Percentiles rank a stretch among this genome's conserved stretches.
These are phyloP conservation scores for Entomortierella lignicola DNA, from an alignment of 192 early-diverging fungal species.

Conservation along the genomic window DNA sequence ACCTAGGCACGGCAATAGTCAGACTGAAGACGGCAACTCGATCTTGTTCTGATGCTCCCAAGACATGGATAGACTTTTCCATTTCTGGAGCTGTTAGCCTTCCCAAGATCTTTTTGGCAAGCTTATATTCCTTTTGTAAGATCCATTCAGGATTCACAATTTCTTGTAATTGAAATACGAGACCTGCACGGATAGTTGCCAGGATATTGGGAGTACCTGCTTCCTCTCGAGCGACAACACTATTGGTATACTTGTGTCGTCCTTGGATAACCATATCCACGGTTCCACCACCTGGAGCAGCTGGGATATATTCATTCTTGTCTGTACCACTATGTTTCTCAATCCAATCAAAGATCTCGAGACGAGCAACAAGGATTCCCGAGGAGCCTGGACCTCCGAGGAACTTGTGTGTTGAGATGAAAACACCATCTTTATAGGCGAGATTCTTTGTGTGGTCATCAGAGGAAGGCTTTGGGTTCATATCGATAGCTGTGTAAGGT, in stretches of 20 bases:
- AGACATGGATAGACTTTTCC: conserved; percentile 6
- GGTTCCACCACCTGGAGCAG: conserved; percentile 54
- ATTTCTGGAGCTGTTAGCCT: conserved; percentile 12
- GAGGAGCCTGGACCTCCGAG: conserved; percentile 58
- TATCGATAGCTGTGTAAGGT: conserved; percentile 44
- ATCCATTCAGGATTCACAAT: conserved; percentile 23
- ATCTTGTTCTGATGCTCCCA: conserved; percentile 27
- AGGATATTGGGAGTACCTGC: conserved; percentile 60
- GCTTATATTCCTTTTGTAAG: conserved; percentile 28
- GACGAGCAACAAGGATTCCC: conserved; percentile 51
- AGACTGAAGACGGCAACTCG: conserved; percentile 44
- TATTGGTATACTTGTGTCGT: conserved; percentile 35
- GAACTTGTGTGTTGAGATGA: conserved; percentile 60
- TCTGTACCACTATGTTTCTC: conserved; percentile 2
- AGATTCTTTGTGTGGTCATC: conserved; percentile 7
- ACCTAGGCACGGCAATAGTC: conserved; percentile 18
- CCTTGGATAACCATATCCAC: conserved; percentile 54
- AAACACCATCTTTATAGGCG: conserved; percentile 55
- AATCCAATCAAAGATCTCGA: conserved; percentile 28
- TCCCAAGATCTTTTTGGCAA: conserved; percentile 18
- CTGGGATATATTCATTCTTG: conserved; percentile 32
- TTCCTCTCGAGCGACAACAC: conserved; percentile 47
- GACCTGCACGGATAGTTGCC: conserved; percentile 54
- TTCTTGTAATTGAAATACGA: conserved; percentile 55
- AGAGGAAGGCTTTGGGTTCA: conserved; percentile 20